phyloP scores from a whole-genome alignment of 331 rosid species.

The Ulmus americana region DNA sequence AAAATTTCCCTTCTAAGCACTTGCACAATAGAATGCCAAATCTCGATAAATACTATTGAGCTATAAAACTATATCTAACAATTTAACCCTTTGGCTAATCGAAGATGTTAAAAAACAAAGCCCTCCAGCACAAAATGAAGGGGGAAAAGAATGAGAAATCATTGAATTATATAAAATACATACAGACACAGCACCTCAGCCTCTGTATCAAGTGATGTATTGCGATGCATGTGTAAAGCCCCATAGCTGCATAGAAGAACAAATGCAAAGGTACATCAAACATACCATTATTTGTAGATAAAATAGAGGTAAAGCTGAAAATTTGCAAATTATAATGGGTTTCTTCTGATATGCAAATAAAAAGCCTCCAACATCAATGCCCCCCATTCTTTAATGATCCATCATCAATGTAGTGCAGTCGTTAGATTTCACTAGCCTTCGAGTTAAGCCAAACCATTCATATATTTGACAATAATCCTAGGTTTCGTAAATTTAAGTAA shows the following conservation, averaged over 20 bases:
- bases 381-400: too few species aligned
- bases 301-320: too few species aligned
- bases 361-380: too few species aligned
- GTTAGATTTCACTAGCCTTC: too few species aligned
- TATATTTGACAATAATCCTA: too few species aligned
- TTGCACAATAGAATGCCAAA: neutral
- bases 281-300: too few species aligned
- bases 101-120: neutral
- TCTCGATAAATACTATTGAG: conserved; percentile 2
- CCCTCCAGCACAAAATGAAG: neutral
- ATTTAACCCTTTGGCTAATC: neutral
- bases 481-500: too few species aligned
- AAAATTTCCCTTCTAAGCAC: neutral
- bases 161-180: conserved; percentile 16
- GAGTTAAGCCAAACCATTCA: too few species aligned
- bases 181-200: conserved; percentile 20
- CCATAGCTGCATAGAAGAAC: conserved; percentile 69
- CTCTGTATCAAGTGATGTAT: conserved; percentile 35
- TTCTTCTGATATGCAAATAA: too few species aligned
- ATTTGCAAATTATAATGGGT: too few species aligned
- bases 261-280: neutral
- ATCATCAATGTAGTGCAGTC: too few species aligned
- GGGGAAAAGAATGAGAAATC: neutral
- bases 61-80: conserved; percentile 1
- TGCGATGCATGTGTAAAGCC: conserved; percentile 76